Evolutionary conservation across 495 filamentous ascomycete species (phyloP).

Genomic region (Neurospora sp.): DNA sequence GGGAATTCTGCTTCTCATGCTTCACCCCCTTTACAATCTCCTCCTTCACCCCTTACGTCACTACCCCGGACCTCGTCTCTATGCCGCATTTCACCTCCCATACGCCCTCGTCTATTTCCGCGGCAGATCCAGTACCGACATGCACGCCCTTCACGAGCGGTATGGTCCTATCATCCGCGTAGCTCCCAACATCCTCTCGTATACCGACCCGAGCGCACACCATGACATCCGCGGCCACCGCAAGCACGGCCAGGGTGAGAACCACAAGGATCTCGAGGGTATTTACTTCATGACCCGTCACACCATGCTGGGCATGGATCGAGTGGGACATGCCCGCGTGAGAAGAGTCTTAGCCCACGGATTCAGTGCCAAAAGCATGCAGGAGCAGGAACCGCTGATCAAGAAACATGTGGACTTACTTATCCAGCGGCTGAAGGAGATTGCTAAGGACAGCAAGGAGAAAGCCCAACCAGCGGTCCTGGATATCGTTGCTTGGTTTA

Average conservation of each 20-base stretch:
- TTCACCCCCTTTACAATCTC: slow-evolving; percentile 35
- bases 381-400: slow-evolving; percentile 33
- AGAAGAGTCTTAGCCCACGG: slow-evolving; percentile 38
- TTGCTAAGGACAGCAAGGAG: no score
- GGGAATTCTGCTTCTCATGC: not conserved
- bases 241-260: slow-evolving; percentile 17
- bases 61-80: slow-evolving; percentile 41
- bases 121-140: slow-evolving; percentile 9
- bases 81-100: slow-evolving; percentile 31
- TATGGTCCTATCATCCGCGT: slow-evolving; percentile 48
- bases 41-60: slow-evolving; percentile 40
- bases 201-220: slow-evolving; percentile 42
- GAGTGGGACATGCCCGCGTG: slow-evolving; percentile 29
- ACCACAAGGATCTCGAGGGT: slow-evolving; percentile 26
- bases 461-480: no score
- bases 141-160: slow-evolving; percentile 32
- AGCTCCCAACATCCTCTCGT: slow-evolving; percentile 45
- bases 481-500: slow-evolving; percentile 40
- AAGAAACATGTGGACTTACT: slow-evolving; percentile 30
- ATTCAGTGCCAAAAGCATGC: slow-evolving; percentile 38
- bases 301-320: slow-evolving; percentile 22
- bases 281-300: slow-evolving; percentile 6
- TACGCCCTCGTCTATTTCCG: slow-evolving; percentile 9
- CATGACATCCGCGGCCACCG: slow-evolving; percentile 48
- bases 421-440: slow-evolving; percentile 21